Base-by-base conservation (phyloP, 2,329 filamentous ascomycete genomes). In the Epichloe sibirici region DNA sequence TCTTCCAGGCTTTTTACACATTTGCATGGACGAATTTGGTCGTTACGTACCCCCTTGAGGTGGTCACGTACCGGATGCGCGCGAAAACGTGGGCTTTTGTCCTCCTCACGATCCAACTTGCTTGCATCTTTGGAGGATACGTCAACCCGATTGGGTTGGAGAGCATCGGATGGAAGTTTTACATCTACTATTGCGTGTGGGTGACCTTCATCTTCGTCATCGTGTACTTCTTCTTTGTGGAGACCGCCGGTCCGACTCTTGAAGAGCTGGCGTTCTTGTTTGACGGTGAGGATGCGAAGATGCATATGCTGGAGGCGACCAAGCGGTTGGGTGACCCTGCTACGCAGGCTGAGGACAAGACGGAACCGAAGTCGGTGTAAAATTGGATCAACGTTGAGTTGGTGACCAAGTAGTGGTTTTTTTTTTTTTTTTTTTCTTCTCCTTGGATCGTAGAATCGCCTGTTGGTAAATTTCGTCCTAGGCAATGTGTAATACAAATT, bases 21-120 rank as follows among this genome's bases (percentile, higher is more conserved):
- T 63, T 71, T 37, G 70, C 67, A 1, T 74, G 70, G 71, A 72
- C 69, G 0, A 70, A 70, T 7, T 44, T 74, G 44, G 65, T 72
- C 2, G 69, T 73, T 0, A 70, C 69, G 0, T 74, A 74, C 47
- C 69, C 71, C 1, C 61, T 71, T 0, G 71, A 73, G 55, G 60
- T 73, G 6, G 66, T 71, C 5, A 66, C 70, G 0, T 69, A 70
- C 39, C 64, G 67, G 48, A 71, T 72, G 65, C 66, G 70, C 6
- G 70, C 70, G 49, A 72, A 71, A 59, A 63, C 67, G 0, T 70
- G 67, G 66, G 65, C 65, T 0, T 69, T 72, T 46, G 66, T 71
- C 0, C 62, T 72, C 0, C 59, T 71, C 25, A 69, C 65, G 0
- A 71, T 71, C 25, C 66, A 71, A 6, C 63, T 66, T 1, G 57